Conservation (phyloP, 2,329 filamentous ascomycete genomes). For the Calonectria pseudoreteaudii region DNA sequence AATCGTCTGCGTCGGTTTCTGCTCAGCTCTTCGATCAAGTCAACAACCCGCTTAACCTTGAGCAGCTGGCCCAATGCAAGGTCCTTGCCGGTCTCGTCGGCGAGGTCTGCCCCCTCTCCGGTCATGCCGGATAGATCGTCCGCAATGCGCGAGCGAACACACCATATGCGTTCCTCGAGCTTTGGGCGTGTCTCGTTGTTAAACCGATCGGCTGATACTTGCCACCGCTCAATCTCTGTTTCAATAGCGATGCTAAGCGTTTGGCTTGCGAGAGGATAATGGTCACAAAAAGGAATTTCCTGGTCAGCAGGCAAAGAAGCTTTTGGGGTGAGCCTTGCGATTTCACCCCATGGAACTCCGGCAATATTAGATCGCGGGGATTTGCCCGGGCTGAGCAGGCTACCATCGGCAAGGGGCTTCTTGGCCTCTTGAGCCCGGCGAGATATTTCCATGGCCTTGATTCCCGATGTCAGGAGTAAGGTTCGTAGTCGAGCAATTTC, state of each 20-base stretch:
- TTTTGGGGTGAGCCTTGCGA: slow-evolving; percentile 56
- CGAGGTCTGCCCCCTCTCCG: slow-evolving; percentile 78
- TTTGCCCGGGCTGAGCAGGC: slow-evolving; percentile 35
- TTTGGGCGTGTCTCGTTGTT: slow-evolving; percentile 65
- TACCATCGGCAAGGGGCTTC: slow-evolving; percentile 47
- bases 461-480: slow-evolving; percentile 84
- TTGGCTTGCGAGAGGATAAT: slow-evolving; percentile 65
- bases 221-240: slow-evolving; percentile 66
- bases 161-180: slow-evolving; percentile 62
- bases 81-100: slow-evolving; percentile 81
- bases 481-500: slow-evolving; percentile 85
- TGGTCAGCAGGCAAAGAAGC: slow-evolving; percentile 47
- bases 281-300: slow-evolving; percentile 54
- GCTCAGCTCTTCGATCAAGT: slow-evolving; percentile 82
- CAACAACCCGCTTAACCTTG: slow-evolving; percentile 82
- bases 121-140: slow-evolving; percentile 71
- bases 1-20: slow-evolving; percentile 75
- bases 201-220: slow-evolving; percentile 70
- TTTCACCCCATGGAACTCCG: slow-evolving; percentile 54
- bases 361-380: slow-evolving; percentile 34
- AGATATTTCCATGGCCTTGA: slow-evolving; percentile 87
- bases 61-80: slow-evolving; percentile 82
- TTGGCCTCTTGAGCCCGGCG: slow-evolving; percentile 69
- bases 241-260: slow-evolving; percentile 61
- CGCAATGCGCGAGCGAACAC: slow-evolving; percentile 59